Base-by-base conservation (phyloP, 2,329 filamentous ascomycete species). In the Aspergillus hortae region DNA sequence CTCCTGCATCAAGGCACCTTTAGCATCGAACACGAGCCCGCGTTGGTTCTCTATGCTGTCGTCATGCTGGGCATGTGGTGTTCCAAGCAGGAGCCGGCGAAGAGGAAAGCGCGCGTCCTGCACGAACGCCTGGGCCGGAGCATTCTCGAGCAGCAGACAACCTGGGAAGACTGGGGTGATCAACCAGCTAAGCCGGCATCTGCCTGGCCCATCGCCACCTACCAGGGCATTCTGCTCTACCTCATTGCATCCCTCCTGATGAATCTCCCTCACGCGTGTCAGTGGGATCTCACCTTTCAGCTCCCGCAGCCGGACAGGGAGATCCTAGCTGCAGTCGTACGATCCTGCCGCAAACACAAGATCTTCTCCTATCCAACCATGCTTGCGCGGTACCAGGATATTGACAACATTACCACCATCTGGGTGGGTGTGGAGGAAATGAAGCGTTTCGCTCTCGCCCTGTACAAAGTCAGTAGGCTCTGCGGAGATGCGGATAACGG, bases 221-320 rank as follows among this genome's bases (percentile, higher is more conserved):
- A 63, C 17, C 63, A 67, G 25, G 57, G 54, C 11, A 61, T 67
- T 21, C 57, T 67, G 6, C 50, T 67, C 2, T 61, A 65, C n/a
- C 49, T 62, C 10, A 64, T 67, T 10, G 64, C 66, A 36, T 55
- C 63, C 11, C 21, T 66, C 1, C 38, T 63, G 0, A 46, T 42
- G 0, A 32, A 25, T 6, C 14, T 19, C 4, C 35, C 55, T 1
- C 17, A 45, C 1, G 9, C 47, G 0, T 15, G 42, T 9, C 17
- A 47, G 9, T 7, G 55, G 1, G 44, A 55, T 25, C 14, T 59
- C 1, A 51, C 42, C 4, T 32, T 56, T 12, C 32, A n/a, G 6
- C 53, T 44, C 35, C 11, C 51, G 7, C 46, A 46, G 12, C 48
- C 41, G 11, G 55, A 56, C 23, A 44, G n/a, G 5, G 44, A 41